phyloP scores from a whole-genome alignment of 148 eudicot genomes.

The Chenopodium berlandieri region DNA sequence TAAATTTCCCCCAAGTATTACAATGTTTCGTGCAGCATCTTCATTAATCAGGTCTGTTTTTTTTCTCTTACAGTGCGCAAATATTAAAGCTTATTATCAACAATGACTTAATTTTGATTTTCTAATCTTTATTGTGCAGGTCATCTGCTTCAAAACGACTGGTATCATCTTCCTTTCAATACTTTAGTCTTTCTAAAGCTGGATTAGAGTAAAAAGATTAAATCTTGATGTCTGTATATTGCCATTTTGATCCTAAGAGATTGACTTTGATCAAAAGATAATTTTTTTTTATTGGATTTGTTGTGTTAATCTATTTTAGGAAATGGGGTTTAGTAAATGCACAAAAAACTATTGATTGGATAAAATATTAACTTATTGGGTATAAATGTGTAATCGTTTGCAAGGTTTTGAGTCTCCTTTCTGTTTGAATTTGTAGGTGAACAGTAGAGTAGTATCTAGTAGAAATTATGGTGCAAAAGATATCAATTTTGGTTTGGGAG shows the following conservation, averaged over 20 bases:
- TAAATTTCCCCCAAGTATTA: background rate
- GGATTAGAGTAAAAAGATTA: background rate
- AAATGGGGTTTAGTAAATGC: background rate
- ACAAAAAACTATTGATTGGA: background rate
- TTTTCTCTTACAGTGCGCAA: background rate
- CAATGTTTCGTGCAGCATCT: slow-evolving; percentile 64
- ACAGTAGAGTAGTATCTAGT: slow-evolving; percentile 40
- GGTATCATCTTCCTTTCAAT: slow-evolving; percentile 35
- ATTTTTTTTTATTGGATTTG: background rate
- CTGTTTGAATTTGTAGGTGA: slow-evolving; percentile 40
- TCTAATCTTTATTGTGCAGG: slow-evolving; percentile 35
- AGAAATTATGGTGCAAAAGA: slow-evolving; percentile 93
- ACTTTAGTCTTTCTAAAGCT: background rate
- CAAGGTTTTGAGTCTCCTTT: background rate
- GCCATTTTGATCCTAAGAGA: background rate
- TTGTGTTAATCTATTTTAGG: background rate
- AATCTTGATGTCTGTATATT: slow-evolving; percentile 13
- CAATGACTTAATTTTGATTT: background rate
- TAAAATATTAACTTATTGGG: background rate
- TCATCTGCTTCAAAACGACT: slow-evolving; percentile 60
- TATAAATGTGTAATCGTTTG: background rate
- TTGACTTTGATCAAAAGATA: background rate
- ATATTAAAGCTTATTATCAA: background rate
- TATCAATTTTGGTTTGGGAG: slow-evolving; percentile 64
- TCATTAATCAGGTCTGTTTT: slow-evolving; percentile 66